Conservation (phyloP, 2,329 filamentous ascomycete genomes). For the Arthrinium puccinioides region DNA sequence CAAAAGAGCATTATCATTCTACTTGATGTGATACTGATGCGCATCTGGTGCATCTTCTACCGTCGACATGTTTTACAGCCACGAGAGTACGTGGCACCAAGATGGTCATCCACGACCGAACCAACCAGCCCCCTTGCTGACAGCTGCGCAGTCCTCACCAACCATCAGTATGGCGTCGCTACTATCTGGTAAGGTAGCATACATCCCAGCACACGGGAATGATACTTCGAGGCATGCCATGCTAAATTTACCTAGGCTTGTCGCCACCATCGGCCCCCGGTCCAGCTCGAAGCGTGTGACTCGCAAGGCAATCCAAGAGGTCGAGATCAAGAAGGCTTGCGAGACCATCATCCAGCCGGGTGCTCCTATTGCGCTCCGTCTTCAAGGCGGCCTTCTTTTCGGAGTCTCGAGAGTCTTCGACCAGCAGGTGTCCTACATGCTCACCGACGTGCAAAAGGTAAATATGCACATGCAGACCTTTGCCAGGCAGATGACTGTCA, state of each 20-base stretch:
- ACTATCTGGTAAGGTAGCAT: constrained; percentile 71
- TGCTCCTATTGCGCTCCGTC: constrained; percentile 79
- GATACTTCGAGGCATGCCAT: not conserved
- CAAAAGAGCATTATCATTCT: too few species aligned
- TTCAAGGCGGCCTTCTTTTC: constrained; percentile 84
- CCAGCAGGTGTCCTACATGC: constrained; percentile 81
- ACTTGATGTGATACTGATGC: too few species aligned
- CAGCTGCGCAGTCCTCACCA: constrained; percentile 60
- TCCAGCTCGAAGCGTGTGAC: constrained; percentile 67
- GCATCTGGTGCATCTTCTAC: not conserved
- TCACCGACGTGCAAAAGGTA: constrained; percentile 70
- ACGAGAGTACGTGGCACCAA: constrained; percentile 66
- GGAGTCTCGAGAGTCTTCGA: constrained; percentile 79
- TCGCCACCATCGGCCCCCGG: constrained; percentile 77
- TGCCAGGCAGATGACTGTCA: constrained; percentile 48
- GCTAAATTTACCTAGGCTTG: constrained; percentile 54
- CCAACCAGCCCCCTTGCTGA: constrained; percentile 17
- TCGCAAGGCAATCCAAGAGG: constrained; percentile 79
- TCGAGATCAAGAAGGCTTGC: constrained; percentile 82
- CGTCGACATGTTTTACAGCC: constrained; percentile 80
- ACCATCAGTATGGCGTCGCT: constrained; percentile 81
- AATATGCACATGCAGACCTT: constrained; percentile 67
- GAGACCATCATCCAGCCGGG: constrained; percentile 75
- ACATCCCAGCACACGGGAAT: not conserved
- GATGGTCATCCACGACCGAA: not conserved